A percentile compares a stretch with the other conserved stretches of the same genome.
phyloP scores from a whole-genome alignment of 768 basidiomycete genomes.

The Mycena alexandri region DNA sequence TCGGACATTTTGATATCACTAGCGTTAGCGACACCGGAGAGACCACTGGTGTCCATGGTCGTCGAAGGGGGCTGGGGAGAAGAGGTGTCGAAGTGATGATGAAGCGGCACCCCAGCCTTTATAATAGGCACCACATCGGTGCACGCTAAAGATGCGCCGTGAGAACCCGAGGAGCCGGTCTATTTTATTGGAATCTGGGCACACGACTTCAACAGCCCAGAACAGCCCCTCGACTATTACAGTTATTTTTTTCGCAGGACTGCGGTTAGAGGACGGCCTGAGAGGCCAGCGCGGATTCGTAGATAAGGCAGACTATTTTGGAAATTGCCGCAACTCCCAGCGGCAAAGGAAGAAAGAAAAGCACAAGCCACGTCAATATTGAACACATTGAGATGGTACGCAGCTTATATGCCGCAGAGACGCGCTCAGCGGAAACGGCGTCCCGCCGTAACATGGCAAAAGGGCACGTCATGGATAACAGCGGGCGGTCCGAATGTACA shows the following conservation, averaged over 20 bases:
- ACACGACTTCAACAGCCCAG: constrained; percentile 22
- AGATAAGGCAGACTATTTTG: constrained; percentile 6
- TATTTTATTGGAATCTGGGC: constrained; percentile 14
- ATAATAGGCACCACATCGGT: constrained; percentile 14
- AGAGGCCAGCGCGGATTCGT: not conserved
- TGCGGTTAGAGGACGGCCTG: constrained; percentile 8
- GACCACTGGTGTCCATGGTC: no score
- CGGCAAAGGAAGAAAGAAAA: constrained; percentile 2
- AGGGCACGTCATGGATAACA: no score
- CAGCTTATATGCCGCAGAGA: constrained; percentile 12
- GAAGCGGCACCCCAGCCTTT: not conserved
- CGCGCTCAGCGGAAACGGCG: no score
- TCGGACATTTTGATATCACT: constrained; percentile 7
- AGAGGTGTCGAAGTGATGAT: no score
- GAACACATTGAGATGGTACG: constrained; percentile 12
- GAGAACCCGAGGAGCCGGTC: constrained; percentile 16
- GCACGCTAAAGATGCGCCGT: no score
- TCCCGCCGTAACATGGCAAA: no score
- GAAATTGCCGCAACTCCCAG: constrained; percentile 1
- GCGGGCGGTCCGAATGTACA: no score
- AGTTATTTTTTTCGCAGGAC: constrained; percentile 14
- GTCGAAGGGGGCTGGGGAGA: not conserved
- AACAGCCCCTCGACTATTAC: no score
- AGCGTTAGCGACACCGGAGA: constrained; percentile 13
- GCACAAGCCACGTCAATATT: no score